Conservation (phyloP, 805 yeast species). For the Ogataea trehalophila region DNA sequence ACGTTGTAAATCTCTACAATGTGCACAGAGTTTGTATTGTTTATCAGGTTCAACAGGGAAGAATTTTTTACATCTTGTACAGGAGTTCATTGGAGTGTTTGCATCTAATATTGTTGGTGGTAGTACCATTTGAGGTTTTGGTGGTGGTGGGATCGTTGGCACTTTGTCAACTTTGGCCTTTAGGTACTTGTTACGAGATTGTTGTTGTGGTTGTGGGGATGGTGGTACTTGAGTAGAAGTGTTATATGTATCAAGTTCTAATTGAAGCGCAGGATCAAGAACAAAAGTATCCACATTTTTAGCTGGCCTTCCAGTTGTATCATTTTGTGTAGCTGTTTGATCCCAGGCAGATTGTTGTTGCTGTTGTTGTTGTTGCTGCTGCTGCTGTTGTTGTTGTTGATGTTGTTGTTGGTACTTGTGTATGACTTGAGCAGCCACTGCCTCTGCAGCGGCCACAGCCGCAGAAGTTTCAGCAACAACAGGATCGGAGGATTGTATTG, state of each 20-base stretch:
- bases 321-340: not conserved
- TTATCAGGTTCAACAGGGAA: constrained; percentile 46
- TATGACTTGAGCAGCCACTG: constrained; percentile 17
- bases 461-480: constrained; percentile 16
- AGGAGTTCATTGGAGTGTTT: constrained; percentile 17
- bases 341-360: not conserved
- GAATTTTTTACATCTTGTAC: constrained; percentile 57
- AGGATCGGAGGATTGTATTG: constrained; percentile 13
- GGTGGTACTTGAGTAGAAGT: constrained; percentile 3
- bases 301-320: not conserved
- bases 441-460: constrained; percentile 12
- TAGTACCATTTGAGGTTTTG: not conserved
- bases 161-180: not conserved
- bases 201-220: not conserved
- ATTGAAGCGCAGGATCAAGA: constrained; percentile 22
- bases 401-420: constrained; percentile 11
- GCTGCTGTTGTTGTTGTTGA: not conserved
- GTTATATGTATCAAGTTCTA: constrained; percentile 14
- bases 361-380: constrained; percentile 4
- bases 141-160: not conserved
- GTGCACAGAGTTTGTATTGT: constrained; percentile 53
- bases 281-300: constrained; percentile 16
- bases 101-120: not conserved
- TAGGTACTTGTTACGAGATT: not conserved
- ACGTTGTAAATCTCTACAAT: constrained; percentile 60